A percentile compares a stretch with the other conserved stretches of the same genome.
These are phyloP conservation scores for Aspergillus sergii DNA, from an alignment of 2,329 filamentous ascomycete species.

Conservation along the genomic window DNA sequence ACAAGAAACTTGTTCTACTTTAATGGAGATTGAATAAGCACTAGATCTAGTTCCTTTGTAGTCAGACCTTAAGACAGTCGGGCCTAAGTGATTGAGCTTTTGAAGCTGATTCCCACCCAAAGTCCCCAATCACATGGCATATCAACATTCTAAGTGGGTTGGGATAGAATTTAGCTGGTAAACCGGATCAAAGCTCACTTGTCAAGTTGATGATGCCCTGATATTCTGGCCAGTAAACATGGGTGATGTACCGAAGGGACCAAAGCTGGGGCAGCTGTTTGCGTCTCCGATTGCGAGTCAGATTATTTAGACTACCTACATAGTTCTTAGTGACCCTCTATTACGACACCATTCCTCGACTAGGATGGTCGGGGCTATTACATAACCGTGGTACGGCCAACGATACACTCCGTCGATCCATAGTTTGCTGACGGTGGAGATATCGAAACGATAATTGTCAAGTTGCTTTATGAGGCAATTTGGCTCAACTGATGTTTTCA, in stretches of 20 bases:
- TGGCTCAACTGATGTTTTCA: background rate
- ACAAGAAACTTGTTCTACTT: background rate
- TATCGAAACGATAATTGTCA: background rate
- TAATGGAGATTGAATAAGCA: background rate
- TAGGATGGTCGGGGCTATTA: background rate
- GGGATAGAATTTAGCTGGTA: background rate
- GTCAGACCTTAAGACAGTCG: background rate
- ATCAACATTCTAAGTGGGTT: background rate
- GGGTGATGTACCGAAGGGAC: background rate
- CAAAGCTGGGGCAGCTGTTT: background rate
- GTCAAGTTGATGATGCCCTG: background rate
- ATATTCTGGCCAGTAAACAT: background rate
- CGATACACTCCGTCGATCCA: background rate
- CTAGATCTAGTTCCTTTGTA: background rate
- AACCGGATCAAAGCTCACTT: background rate
- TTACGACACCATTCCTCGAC: constrained; percentile 16
- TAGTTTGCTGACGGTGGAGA: background rate
- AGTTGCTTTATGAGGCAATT: background rate
- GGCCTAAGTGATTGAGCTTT: background rate
- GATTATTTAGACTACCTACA: background rate
- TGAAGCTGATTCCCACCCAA: background rate
- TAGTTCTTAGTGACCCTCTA: background rate
- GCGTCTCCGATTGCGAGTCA: background rate
- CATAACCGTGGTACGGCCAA: constrained; percentile 1
- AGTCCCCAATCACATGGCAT: background rate